Evolutionary conservation across 2,329 filamentous ascomycete species (phyloP).

Genomic region (Fusarium sororula): DNA sequence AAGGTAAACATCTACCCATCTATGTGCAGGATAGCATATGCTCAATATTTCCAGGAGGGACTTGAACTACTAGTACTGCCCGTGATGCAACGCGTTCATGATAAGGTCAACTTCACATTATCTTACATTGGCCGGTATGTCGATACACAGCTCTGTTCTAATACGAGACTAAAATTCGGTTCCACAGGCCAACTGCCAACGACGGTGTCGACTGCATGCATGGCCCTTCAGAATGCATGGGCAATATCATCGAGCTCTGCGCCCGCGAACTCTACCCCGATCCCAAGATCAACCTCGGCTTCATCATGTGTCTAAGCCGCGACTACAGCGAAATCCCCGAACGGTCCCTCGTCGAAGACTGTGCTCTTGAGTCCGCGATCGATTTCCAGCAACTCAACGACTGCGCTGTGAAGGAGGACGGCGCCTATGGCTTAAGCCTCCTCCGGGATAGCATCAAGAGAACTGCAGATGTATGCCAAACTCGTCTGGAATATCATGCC

Average conservation of each 20-base stretch:
- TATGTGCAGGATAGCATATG: not conserved
- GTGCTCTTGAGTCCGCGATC: constrained; percentile 89
- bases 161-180: not conserved
- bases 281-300: constrained; percentile 88
- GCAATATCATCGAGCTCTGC: constrained; percentile 94
- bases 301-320: constrained; percentile 86
- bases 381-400: constrained; percentile 83
- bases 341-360: constrained; percentile 81
- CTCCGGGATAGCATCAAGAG: constrained; percentile 74
- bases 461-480: constrained; percentile 61
- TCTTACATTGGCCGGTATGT: constrained; percentile 86
- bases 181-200: constrained; percentile 71
- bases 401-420: constrained; percentile 81
- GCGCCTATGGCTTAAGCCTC: constrained; percentile 73
- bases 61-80: constrained; percentile 83
- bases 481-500: not conserved
- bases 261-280: constrained; percentile 84
- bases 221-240: constrained; percentile 87
- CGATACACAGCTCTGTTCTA: not conserved
- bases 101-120: constrained; percentile 90
- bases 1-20: constrained; percentile 53
- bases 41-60: constrained; percentile 66
- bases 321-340: constrained; percentile 83
- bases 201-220: constrained; percentile 90
- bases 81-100: constrained; percentile 80